A percentile compares a stretch with the other conserved stretches of the same genome.
Conservation (phyloP, 208 protist genomes). For the Crithidia mellificae region DNA sequence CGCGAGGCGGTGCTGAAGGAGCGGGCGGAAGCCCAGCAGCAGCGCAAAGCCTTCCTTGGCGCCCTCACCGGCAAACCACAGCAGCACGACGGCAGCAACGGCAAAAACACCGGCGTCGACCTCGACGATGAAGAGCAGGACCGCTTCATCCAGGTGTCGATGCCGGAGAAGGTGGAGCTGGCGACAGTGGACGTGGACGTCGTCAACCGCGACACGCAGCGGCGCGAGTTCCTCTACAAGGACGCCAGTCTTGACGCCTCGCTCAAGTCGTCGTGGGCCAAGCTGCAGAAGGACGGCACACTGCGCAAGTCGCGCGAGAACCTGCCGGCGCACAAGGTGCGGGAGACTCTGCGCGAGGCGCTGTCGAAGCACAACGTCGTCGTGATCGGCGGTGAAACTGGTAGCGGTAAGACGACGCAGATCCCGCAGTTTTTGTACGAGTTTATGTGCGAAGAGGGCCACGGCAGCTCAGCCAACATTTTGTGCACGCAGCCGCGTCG, state of each 20-base stretch:
- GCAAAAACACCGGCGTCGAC: slow-evolving; percentile 1
- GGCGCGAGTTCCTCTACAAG: slow-evolving; percentile 48
- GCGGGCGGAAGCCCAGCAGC: slow-evolving; percentile 38
- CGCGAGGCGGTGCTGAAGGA: slow-evolving; percentile 32
- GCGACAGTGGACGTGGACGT: slow-evolving; percentile 52
- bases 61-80: slow-evolving; percentile 47
- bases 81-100: slow-evolving; percentile 7
- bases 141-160: slow-evolving; percentile 45
- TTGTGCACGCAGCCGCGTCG: slow-evolving; percentile 94
- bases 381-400: slow-evolving; percentile 96
- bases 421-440: slow-evolving; percentile 96
- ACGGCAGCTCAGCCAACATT: slow-evolving; percentile 88
- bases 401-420: slow-evolving; percentile 98
- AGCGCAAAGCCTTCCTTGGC: slow-evolving; percentile 74
- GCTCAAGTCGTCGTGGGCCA: slow-evolving; percentile 64
- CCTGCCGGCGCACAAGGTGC: slow-evolving; percentile 75
- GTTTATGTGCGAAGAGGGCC: slow-evolving; percentile 86
- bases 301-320: slow-evolving; percentile 50
- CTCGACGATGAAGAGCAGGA: slow-evolving; percentile 55
- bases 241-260: slow-evolving; percentile 41
- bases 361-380: slow-evolving; percentile 85
- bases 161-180: slow-evolving; percentile 73
- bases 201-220: slow-evolving; percentile 31
- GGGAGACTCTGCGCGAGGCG: slow-evolving; percentile 63
- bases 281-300: slow-evolving; percentile 50